Percentiles rank a stretch among this genome's conserved stretches.
phyloP scores from a whole-genome alignment of 441 rosid species.

The Viola pubescens region DNA sequence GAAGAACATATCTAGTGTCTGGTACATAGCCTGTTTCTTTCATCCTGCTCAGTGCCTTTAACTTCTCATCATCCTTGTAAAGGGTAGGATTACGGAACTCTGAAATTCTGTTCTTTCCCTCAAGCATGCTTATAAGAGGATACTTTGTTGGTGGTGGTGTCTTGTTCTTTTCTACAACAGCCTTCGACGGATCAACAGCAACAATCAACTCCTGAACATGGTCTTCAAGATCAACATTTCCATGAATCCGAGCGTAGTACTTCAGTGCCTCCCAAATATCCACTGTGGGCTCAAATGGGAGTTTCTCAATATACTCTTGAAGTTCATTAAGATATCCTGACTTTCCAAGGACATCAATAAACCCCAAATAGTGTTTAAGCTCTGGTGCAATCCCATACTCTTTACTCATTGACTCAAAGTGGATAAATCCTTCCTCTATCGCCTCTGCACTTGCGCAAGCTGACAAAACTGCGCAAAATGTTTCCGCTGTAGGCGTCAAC shows the following conservation, averaged over 20 bases:
- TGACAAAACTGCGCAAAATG: conserved; percentile 59
- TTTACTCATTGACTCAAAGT: conserved; percentile 60
- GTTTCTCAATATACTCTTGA: conserved; percentile 41
- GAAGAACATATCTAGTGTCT: conserved; percentile 67
- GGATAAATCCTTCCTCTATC: conserved; percentile 72
- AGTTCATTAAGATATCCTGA: conserved; percentile 68
- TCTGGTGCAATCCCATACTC: conserved; percentile 53
- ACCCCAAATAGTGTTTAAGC: conserved; percentile 52
- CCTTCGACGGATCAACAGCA: conserved; percentile 58
- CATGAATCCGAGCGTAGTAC: conserved; percentile 55
- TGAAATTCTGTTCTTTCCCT: conserved; percentile 51
- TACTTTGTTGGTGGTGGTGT: conserved; percentile 15
- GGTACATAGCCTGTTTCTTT: conserved; percentile 61
- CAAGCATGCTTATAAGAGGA: conserved; percentile 52
- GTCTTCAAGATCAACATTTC: conserved; percentile 76
- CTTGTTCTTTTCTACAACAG: conserved; percentile 35
- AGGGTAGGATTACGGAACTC: conserved; percentile 55
- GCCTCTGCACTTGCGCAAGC: conserved; percentile 75
- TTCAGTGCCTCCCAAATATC: conserved; percentile 67
- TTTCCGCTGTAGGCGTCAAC: conserved; percentile 54
- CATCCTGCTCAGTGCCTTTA: conserved; percentile 36
- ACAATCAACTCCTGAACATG: conserved; percentile 52
- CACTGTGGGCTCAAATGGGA: conserved; percentile 58
- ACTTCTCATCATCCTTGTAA: conserved; percentile 69
- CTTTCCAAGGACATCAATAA: conserved; percentile 73